These are phyloP conservation scores for Pleurotus djamor DNA, from an alignment of 768 basidiomycete genomes.

Conservation along the genomic window DNA sequence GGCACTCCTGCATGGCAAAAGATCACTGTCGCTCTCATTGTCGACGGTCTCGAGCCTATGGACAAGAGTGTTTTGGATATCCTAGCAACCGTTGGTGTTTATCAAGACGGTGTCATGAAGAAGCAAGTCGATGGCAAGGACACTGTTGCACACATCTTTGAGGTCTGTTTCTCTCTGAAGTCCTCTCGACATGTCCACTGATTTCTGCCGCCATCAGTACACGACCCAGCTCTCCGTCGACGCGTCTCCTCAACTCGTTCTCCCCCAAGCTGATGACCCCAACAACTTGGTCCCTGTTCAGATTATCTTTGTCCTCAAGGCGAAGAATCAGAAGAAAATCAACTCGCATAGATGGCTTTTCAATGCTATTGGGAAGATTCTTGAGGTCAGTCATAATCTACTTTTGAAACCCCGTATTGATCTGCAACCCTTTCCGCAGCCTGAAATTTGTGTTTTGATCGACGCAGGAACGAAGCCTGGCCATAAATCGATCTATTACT, in stretches of 20 bases:
- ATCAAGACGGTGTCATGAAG: conserved; percentile 96
- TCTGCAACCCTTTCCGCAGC: conserved; percentile 37
- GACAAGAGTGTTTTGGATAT: conserved; percentile 93
- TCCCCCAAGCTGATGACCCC: conserved; percentile 86
- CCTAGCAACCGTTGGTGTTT: conserved; percentile 87
- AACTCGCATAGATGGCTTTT: conserved; percentile 96
- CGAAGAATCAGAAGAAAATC: conserved; percentile 95
- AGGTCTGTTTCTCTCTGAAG: conserved; percentile 45
- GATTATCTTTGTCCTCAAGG: conserved; percentile 88
- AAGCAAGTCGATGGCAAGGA: conserved; percentile 88
- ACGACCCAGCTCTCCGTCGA: conserved; percentile 96
- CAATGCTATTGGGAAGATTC: conserved; percentile 84
- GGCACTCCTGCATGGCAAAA: conserved; percentile 88
- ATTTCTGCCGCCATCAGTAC: conserved; percentile 52
- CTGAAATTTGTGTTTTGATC: conserved; percentile 88
- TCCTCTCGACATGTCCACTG: conserved; percentile 1
- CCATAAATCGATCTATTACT: conserved; percentile 92
- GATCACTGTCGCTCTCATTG: conserved; percentile 86
- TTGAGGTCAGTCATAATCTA: conserved; percentile 50
- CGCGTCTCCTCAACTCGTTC: conserved; percentile 83
- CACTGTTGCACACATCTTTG: conserved; percentile 93
- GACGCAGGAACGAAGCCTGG: conserved; percentile 98
- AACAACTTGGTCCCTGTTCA: conserved; percentile 94
- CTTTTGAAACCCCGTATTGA: neutral
- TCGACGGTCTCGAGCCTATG: conserved; percentile 93